Evolutionary conservation across 1,284 basidiomycete species (phyloP), one percentile per base, ranked within the genome.

Genomic region (Cryptococcus sp.): DNA sequence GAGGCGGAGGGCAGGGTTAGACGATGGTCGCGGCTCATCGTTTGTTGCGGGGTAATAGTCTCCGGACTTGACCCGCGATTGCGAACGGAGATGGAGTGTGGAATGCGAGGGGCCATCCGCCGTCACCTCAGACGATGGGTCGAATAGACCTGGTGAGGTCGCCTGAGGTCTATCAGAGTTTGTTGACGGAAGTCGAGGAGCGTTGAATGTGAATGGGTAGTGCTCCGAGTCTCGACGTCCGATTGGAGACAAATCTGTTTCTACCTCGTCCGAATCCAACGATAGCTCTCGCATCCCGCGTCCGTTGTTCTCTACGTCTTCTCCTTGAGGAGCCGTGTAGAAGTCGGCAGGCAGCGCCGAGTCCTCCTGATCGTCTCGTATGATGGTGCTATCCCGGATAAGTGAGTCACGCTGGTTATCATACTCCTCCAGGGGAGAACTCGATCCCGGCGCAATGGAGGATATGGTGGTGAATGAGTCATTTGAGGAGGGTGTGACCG

Each of bases 161-260:
- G 45, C 19, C 19, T 39, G 56, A 50, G 66, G 63, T 7, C 69
- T 40, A 1, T 68, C 70, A 3, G 68, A 20, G 8, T 17, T 43
- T 6, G 22, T 39, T 3, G 60, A 56, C 6, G 56, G 50, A 23
- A 52, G 59, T 19, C 54, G 56, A 29, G 88, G 86, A 13, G 86
- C 82, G 11, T 84, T 76, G 70, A 92, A 93, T 0, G 89, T 91
- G 74, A 93, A 93, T 53, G 85, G 83, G 67, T 85, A 86, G 16
- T 82, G 80, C 63, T 77, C 70, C 38, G 70, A 72, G 38, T 63
- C 74, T 17, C 68, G 68, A 20, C 68, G 67, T 29, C 74, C 70
- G 57, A 77, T 68, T 3, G 70, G 66, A 6, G 68, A 67, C 19
- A 78, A 65, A 49, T 77, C 66, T 17, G 71, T 76, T 53, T 75